A percentile compares a stretch with the other conserved stretches of the same genome.
These are phyloP conservation scores for Pseudisothecium myosuroides DNA, from an alignment of 225 moss, liverwort and hornwort genomes.

Conservation along the genomic window DNA sequence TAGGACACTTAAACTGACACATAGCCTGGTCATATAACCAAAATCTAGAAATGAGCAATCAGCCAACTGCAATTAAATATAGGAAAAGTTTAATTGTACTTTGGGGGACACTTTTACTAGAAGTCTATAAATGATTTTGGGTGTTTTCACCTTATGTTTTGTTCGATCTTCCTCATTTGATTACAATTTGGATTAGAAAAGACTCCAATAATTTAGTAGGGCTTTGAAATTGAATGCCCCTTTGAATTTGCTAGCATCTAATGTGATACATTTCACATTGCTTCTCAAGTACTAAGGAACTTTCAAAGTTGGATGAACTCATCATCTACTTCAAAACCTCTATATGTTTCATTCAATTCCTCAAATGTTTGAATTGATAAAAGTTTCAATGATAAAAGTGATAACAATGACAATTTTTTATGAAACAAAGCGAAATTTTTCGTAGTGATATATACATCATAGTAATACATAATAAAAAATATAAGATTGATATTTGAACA, in stretches of 20 bases:
- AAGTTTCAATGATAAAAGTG: no score
- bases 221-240: not conserved
- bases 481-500: no score
- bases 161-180: not conserved
- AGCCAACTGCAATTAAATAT: not conserved
- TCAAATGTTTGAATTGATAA: not conserved
- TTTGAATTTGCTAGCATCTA: not conserved
- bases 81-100: not conserved
- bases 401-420: no score
- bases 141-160: not conserved
- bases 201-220: not conserved
- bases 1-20: no score
- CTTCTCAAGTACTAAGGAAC: not conserved
- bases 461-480: no score
- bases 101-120: rapidly evolving
- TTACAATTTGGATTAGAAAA: not conserved
- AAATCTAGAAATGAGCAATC: no score
- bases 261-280: not conserved
- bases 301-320: not conserved
- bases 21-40: no score
- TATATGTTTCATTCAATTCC: not conserved
- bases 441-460: no score
- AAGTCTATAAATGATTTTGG: not conserved
- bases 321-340: not conserved
- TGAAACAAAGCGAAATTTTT: no score